These are phyloP conservation scores for Cephalotrichum gorgonifer DNA, from an alignment of 2,329 filamentous ascomycete genomes.

Conservation along the genomic window DNA sequence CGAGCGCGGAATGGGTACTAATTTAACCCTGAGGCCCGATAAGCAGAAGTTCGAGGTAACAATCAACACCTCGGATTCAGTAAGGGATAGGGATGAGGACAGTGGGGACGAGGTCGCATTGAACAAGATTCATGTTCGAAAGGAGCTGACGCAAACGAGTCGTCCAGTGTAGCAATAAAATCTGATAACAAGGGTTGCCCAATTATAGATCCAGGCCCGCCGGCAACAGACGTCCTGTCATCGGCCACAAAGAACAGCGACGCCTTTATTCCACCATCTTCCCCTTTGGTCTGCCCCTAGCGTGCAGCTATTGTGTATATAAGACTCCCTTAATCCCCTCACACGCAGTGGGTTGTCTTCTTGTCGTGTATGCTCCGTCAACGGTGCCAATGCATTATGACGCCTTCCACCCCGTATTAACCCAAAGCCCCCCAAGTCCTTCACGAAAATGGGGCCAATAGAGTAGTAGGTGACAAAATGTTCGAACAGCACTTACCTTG, in stretches of 20 bases:
- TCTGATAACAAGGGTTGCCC: neutral
- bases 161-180: neutral
- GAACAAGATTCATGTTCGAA: conserved; percentile 26
- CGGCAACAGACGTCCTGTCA: neutral
- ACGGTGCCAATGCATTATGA: too few species aligned
- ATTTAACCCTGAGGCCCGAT: conserved; percentile 19
- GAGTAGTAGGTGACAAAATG: too few species aligned
- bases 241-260: neutral
- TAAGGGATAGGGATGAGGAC: conserved; percentile 13
- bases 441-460: too few species aligned
- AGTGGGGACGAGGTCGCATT: conserved; percentile 26
- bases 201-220: too few species aligned
- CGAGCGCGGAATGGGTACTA: conserved; percentile 6
- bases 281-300: too few species aligned
- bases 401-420: too few species aligned
- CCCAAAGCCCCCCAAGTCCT: too few species aligned
- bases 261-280: neutral
- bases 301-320: too few species aligned
- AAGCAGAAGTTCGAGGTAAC: conserved; percentile 18
- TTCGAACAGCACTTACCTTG: too few species aligned
- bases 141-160: conserved; percentile 20
- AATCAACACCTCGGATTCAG: conserved; percentile 18
- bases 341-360: too few species aligned
- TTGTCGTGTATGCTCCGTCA: too few species aligned
- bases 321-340: too few species aligned